These are phyloP conservation scores for Pistacia vera DNA, from an alignment of 345 rosid genomes.

Conservation along the genomic window DNA sequence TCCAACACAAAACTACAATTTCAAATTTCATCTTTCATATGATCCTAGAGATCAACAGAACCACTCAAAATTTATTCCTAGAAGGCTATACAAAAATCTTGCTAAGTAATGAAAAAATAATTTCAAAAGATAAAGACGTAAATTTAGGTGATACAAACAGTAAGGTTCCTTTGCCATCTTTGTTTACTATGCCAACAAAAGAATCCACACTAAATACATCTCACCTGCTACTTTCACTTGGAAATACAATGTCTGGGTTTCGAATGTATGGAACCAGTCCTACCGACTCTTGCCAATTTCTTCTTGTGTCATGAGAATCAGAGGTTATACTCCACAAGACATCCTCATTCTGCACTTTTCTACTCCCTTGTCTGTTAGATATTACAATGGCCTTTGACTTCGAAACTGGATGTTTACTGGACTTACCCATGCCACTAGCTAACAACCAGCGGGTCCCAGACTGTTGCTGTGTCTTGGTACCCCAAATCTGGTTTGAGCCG, in stretches of 20 bases:
- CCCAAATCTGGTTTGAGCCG: constrained; percentile 46
- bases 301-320: constrained; percentile 21
- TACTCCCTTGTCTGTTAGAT: constrained; percentile 29
- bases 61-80: background rate
- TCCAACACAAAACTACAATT: background rate
- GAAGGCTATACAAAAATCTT: constrained; percentile 10
- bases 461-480: constrained; percentile 52
- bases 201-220: background rate
- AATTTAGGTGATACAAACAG: background rate
- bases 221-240: constrained; percentile 24
- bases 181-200: constrained; percentile 3
- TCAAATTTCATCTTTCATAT: background rate
- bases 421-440: constrained; percentile 52
- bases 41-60: background rate
- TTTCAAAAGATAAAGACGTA: background rate
- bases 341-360: constrained; percentile 26
- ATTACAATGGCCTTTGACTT: constrained; percentile 46
- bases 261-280: constrained; percentile 41
- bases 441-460: constrained; percentile 69
- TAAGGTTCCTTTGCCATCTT: no score
- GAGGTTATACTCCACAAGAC: constrained; percentile 72
- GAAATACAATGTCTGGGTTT: constrained; percentile 55
- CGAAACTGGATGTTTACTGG: constrained; percentile 35
- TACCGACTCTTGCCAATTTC: constrained; percentile 28
- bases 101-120: background rate